Base-by-base conservation (phyloP, 805 yeast species). In the Debaryomyces maramus region DNA sequence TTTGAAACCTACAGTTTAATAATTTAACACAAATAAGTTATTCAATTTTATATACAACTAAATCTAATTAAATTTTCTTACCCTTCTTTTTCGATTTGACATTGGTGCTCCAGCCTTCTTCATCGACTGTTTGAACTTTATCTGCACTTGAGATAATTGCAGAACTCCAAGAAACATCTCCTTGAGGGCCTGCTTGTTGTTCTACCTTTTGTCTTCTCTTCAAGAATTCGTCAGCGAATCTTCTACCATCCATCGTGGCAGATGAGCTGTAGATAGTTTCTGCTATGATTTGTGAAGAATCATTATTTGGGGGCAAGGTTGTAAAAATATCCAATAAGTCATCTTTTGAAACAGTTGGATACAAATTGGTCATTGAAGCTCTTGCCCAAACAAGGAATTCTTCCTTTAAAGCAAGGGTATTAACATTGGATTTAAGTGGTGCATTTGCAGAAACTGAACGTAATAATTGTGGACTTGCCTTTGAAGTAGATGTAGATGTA, bases 191-290 rank as follows among this genome's bases (percentile, higher is more conserved):
- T 40, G 63, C 42, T 43, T 61, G 67, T 47, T 77, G 75, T 52
- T 89, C 97, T 41, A 88, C 90, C 36, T 70, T 74, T 44, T 74
- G 75, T 56, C 93, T 83, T 57, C 85, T 81, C 63, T 83, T 85
- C 57, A 84, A 72, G 60, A 93, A 93, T 56, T 93, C 99, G 41
- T 76, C 78, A 0, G 99, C 96, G 70, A 90, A 91, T 49, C 96
- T 75, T 58, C 96, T 81, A 17, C 98, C 98, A 60, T 93, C 97
- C 85, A 91, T 82, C 1, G 90, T 84, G 3, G 90, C 77, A 29
- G 95, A 85, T 44, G 88, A 85, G 18, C 93, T 81, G 66, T 88
- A 89, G 43, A 91, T 81, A 9, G 97, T 88, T 56, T 91, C 99
- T 2, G 96, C 84, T 56, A 91, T 89, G 58, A 91, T 86, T 59